Conservation (phyloP, 2,329 filamentous ascomycete species). For the Zelopaecilomyces penicillatus region DNA sequence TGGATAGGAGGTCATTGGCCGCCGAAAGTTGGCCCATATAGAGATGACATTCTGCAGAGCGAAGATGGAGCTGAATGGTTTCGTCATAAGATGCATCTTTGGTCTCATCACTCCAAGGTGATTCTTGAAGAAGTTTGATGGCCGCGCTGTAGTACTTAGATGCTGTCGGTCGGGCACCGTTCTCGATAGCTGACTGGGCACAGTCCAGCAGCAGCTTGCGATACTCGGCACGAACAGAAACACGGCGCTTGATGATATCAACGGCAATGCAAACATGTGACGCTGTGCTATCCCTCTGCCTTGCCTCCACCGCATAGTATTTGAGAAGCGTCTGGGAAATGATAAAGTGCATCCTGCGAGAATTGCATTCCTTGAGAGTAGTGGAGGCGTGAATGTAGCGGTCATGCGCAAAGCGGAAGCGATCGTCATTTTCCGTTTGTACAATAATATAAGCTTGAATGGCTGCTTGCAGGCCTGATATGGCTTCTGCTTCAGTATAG, state of each 20-base stretch:
- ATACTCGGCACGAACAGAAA: constrained; percentile 55
- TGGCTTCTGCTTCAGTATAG: constrained; percentile 58
- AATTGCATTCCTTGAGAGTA: constrained; percentile 59
- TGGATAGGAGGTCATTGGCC: constrained; percentile 59
- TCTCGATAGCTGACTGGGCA: constrained; percentile 70
- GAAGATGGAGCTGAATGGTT: constrained; percentile 69
- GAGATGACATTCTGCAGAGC: constrained; percentile 74
- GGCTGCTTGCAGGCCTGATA: constrained; percentile 73
- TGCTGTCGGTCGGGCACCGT: constrained; percentile 73
- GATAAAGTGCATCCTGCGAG: constrained; percentile 80
- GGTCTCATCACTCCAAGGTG: constrained; percentile 63
- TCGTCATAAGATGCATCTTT: constrained; percentile 79
- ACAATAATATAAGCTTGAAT: constrained; percentile 75
- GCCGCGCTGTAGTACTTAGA: constrained; percentile 74
- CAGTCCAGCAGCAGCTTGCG: constrained; percentile 71
- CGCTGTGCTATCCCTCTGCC: constrained; percentile 63
- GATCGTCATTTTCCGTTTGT: constrained; percentile 74
- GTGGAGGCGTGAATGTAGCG: constrained; percentile 71
- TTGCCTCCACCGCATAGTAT: constrained; percentile 53
- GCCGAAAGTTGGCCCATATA: constrained; percentile 65
- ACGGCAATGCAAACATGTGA: constrained; percentile 74
- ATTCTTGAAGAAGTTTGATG: constrained; percentile 66
- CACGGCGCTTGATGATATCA: constrained; percentile 61
- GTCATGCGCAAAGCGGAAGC: constrained; percentile 83
- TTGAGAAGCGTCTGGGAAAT: constrained; percentile 76